Conservation (phyloP, 306 rosid genomes). For the Purshia tridentata region DNA sequence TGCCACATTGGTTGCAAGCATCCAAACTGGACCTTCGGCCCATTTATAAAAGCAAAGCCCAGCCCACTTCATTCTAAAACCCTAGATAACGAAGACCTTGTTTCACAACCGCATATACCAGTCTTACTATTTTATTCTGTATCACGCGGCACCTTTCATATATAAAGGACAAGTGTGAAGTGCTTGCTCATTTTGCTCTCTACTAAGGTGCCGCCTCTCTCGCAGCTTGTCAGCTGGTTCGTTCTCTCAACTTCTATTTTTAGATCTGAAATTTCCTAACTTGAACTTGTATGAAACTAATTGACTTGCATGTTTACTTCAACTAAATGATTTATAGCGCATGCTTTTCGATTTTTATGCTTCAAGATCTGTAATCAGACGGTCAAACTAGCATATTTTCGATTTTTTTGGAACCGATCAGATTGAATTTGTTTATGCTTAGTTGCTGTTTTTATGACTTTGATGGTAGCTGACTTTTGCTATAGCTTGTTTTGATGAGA, state of each 20-base stretch:
- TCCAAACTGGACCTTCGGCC: not conserved
- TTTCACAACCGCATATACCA: constrained; percentile 14
- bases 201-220: constrained; percentile 27
- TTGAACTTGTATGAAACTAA: too few species aligned
- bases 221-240: constrained; percentile 14
- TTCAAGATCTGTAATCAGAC: constrained; percentile 3
- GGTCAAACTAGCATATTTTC: not conserved
- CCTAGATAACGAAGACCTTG: constrained; percentile 24
- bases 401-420: not conserved
- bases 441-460: not conserved
- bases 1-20: not conserved
- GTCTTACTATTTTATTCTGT: not conserved
- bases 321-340: not conserved
- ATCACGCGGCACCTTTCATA: not conserved
- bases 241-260: not conserved
- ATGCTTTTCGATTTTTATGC: not conserved
- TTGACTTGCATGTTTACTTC: not conserved
- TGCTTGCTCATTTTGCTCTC: not conserved
- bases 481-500: not conserved
- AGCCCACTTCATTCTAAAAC: constrained; percentile 27
- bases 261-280: constrained; percentile 1
- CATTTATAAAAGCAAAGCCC: not conserved
- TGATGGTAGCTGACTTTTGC: not conserved
- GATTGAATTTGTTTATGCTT: not conserved
- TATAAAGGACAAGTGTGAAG: constrained; percentile 1